These are phyloP conservation scores for Flaveria trinervia DNA, from an alignment of 129 eudicot species.

Conservation along the genomic window DNA sequence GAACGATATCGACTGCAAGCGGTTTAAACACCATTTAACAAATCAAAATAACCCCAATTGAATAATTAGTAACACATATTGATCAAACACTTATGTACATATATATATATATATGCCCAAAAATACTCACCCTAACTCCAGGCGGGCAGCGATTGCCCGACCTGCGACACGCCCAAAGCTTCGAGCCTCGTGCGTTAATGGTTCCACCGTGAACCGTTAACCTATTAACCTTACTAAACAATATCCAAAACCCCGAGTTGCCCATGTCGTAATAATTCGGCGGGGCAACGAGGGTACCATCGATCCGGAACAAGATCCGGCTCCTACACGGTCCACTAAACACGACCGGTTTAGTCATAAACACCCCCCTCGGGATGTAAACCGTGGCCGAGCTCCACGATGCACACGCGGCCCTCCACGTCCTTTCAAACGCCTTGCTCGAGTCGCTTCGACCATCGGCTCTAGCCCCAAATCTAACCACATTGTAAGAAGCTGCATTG, in stretches of 20 bases:
- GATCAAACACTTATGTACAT: background rate
- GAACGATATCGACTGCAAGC: constrained; percentile 64
- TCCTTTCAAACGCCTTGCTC: constrained; percentile 41
- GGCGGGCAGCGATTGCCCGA: constrained; percentile 52
- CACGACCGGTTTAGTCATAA: constrained; percentile 40
- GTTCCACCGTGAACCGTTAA: constrained; percentile 55
- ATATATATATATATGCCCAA: too few species aligned
- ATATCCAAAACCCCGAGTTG: constrained; percentile 62
- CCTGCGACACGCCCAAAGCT: constrained; percentile 60
- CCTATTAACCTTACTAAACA: constrained; percentile 48
- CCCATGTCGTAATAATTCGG: constrained; percentile 50
- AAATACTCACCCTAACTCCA: constrained; percentile 63
- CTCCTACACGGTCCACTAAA: constrained; percentile 69
- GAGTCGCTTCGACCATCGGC: constrained; percentile 56
- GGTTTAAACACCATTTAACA: constrained; percentile 1
- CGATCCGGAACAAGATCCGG: constrained; percentile 39
- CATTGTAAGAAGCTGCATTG: constrained; percentile 58
- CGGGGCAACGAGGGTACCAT: constrained; percentile 69
- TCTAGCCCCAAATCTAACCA: constrained; percentile 61
- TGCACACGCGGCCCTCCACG: constrained; percentile 61
- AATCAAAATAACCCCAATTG: background rate
- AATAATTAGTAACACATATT: background rate
- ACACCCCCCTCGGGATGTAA: constrained; percentile 61
- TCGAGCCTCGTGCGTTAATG: constrained; percentile 57
- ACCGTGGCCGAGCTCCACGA: constrained; percentile 34